phyloP scores from a whole-genome alignment of 2,329 filamentous ascomycete genomes.

The Didymella sp. region DNA sequence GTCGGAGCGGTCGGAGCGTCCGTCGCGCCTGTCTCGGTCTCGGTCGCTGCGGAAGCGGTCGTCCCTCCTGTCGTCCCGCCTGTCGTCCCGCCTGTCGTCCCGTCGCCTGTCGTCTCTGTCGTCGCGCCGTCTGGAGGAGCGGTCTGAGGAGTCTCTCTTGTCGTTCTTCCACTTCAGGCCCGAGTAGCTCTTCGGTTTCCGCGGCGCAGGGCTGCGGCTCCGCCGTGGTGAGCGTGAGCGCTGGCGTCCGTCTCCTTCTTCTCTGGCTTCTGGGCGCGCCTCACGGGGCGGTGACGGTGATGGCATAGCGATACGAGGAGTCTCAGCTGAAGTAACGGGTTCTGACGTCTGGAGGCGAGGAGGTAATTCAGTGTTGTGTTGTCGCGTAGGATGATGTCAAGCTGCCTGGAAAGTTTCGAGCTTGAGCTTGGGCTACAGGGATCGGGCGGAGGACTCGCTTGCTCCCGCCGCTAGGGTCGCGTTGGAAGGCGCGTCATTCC shows the following conservation, averaged over 20 bases:
- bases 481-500: constrained; percentile 18
- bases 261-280: neutral
- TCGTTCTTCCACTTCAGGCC: constrained; percentile 66
- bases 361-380: neutral
- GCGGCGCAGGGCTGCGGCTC: constrained; percentile 27
- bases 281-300: constrained; percentile 26
- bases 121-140: constrained; percentile 51
- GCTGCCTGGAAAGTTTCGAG: constrained; percentile 22
- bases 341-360: neutral
- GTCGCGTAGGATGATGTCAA: neutral
- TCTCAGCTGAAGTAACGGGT: too few relatives aligned
- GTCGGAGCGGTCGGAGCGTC: constrained; percentile 10
- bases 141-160: constrained; percentile 40
- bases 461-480: constrained; percentile 24
- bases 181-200: constrained; percentile 52
- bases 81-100: constrained; percentile 5
- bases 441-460: constrained; percentile 19
- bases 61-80: neutral
- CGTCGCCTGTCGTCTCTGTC: constrained; percentile 23
- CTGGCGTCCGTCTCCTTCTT: neutral
- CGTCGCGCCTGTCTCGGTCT: constrained; percentile 13
- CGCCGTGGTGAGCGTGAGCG: constrained; percentile 42
- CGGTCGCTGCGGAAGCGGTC: neutral
- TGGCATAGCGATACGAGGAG: constrained; percentile 17
- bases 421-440: constrained; percentile 19